Base-by-base conservation (phyloP, 805 yeast species). In the Blastobotrys americana region DNA sequence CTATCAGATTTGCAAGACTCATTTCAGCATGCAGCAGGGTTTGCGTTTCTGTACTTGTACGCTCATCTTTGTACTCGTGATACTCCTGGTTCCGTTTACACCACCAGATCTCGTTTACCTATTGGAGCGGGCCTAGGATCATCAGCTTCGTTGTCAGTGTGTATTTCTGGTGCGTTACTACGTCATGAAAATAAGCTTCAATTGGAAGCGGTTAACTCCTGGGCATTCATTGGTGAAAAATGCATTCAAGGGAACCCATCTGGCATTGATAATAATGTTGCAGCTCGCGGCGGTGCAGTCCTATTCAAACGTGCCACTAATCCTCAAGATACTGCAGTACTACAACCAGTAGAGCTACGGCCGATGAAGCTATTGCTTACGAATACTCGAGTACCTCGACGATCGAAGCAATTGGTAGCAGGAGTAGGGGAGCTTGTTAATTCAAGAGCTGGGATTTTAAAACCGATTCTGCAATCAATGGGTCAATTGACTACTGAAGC, bases 41-140 rank as follows among this genome's bases (percentile, higher is more conserved):
- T 78, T 51, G 83, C 94, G 35, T 90, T 93, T 64, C 67, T 90
- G 35, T 93, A 90, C 64, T 65, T 93, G 37, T 84, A 80, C 61
- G 63, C 78, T 45, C 74, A 74, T 45, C 61, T 86, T 23, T 77
- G 88, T 53, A 51, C 60, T 4, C 66, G 70, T 8, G 52, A 61
- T 0, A 64, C 69, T 1, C 70, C 69, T 1, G 84, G 84, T 3
- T 58, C 72, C 48, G 71, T 70, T 27, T 86, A 82, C 61, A 71
- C 79, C 3, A 78, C 85, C 13, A 76, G 89, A 46, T 85, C 96
- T 1, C 81, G 95, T 1, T 68, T 89, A 41, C 98, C 98, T 1
- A 82, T 90, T 40, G 97, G 98, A 34, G 97, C 98, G 0, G 98
- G 98, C 0, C 71, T 93, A 39, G 98, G 98, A 0, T 85, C 96